phyloP scores from a whole-genome alignment of 106 monocot species.

The Allium sativum region DNA sequence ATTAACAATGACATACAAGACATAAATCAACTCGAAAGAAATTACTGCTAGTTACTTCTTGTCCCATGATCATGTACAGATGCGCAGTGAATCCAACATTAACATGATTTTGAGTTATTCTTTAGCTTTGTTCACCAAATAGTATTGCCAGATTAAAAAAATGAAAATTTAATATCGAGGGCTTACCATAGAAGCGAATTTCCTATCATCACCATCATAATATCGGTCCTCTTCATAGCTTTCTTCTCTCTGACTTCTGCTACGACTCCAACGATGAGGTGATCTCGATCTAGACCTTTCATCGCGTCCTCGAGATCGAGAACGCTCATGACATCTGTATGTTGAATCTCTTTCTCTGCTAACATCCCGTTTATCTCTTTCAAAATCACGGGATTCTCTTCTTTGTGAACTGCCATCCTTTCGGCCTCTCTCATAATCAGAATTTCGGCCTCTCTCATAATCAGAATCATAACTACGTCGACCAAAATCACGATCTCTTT shows the following conservation, averaged over 20 bases:
- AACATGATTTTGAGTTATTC: too few relatives aligned
- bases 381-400: conserved; percentile 62
- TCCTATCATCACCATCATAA: conserved; percentile 64
- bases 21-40: background rate
- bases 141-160: too few relatives aligned
- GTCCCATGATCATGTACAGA: too few relatives aligned
- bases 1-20: background rate
- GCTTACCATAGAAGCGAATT: background rate
- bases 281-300: conserved; percentile 87
- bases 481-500: conserved; percentile 54
- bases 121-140: too few relatives aligned
- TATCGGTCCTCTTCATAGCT: conserved; percentile 69
- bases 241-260: conserved; percentile 67
- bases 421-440: conserved; percentile 71
- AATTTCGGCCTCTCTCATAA: conserved; percentile 72
- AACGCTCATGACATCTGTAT: conserved; percentile 41
- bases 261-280: conserved; percentile 55
- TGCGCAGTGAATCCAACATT: too few relatives aligned
- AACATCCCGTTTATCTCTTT: conserved; percentile 39
- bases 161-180: too few relatives aligned
- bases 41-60: conserved; percentile 23
- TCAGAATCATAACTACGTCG: conserved; percentile 72
- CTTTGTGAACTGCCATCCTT: conserved; percentile 66
- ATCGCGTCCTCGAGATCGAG: conserved; percentile 66
- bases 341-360: conserved; percentile 81